These are phyloP conservation scores for Cercophora scortea DNA, from an alignment of 495 filamentous ascomycete species.

Conservation along the genomic window DNA sequence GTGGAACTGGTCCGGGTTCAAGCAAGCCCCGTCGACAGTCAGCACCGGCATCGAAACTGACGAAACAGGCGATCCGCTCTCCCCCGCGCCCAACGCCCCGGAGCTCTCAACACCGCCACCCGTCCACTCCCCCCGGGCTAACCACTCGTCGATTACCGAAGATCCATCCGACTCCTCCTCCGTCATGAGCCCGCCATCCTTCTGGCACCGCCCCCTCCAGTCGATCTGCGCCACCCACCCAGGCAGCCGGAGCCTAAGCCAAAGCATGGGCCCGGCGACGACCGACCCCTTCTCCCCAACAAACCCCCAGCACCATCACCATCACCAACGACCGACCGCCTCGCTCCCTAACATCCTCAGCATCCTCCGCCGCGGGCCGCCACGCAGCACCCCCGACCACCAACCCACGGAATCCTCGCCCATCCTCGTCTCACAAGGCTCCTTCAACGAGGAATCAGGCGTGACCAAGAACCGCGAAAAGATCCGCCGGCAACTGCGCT, in stretches of 20 bases:
- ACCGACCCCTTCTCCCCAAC: not conserved
- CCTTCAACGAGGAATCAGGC: constrained; percentile 11
- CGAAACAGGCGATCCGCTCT: constrained; percentile 7
- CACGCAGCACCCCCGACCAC: not conserved
- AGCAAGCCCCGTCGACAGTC: constrained; percentile 2
- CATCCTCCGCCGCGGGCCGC: too few species aligned
- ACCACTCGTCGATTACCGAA: not conserved
- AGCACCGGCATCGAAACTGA: constrained; percentile 7
- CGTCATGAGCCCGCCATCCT: not conserved
- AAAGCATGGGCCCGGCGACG: not conserved
- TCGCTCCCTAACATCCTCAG: too few species aligned
- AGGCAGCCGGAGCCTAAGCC: not conserved
- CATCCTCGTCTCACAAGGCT: constrained; percentile 2
- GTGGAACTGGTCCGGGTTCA: constrained; percentile 31
- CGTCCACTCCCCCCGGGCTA: constrained; percentile 1
- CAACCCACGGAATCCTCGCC: constrained; percentile 3
- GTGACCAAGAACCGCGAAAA: constrained; percentile 38
- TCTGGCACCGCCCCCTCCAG: constrained; percentile 1
- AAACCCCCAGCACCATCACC: not conserved
- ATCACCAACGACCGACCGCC: not conserved
- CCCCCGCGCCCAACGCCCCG: not conserved
- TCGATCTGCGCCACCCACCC: not conserved
- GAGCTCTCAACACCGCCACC: constrained; percentile 5
- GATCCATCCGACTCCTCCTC: not conserved
- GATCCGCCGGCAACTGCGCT: constrained; percentile 57